Evolutionary conservation across 768 basidiomycete genomes (phyloP), one percentile per base, ranked within the genome.

Genomic region (Piloderma croceum): DNA sequence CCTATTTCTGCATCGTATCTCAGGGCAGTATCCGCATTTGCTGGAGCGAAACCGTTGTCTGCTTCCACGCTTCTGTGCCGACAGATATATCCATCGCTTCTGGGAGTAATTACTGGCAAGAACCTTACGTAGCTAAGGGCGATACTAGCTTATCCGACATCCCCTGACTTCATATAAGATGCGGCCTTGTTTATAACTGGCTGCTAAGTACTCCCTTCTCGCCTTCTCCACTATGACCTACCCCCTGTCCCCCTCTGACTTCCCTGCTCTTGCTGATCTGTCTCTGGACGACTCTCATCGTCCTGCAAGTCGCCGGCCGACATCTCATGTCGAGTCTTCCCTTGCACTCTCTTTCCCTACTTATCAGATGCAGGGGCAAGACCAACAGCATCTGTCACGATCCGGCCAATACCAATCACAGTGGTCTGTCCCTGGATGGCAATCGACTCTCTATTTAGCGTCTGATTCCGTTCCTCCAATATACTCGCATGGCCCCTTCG

Each of bases 91-190:
- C 48, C 45, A 51, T 60, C 53, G 43, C 42, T 49, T 42, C 42
- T 34, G 43, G 34, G 35, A 44, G 45, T 42, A 43, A 44, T 46
- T 42, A 43, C 41, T 47, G 38, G 39, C 38, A 50, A 50, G 27
- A 51, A 43, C 43, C 46, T 60, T 58, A 57, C 55, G 54, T 59
- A 56, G 44, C 57, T 46, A 57, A 49, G 53, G 54, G 39, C 42
- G 36, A 32, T 45, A 41, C 40, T 43, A 27, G 39, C 47, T 48
- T 51, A 55, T 53, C 55, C 48, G 50, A 51, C 46, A 22, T 2
- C 27, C 31, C 38, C 39, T 11, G 27, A 15, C 15, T 29, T 15
- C 15, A 29, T 29, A 29, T 29, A 29, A 29, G 15, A 29, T 29
- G 27, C 31, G 24, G 19, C 18, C 31, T 12, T 37, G 42, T 22